A percentile compares a stretch with the other conserved stretches of the same genome.
These are phyloP conservation scores for Aspergillus tubingensis DNA, from an alignment of 2,329 filamentous ascomycete genomes.

Conservation along the genomic window DNA sequence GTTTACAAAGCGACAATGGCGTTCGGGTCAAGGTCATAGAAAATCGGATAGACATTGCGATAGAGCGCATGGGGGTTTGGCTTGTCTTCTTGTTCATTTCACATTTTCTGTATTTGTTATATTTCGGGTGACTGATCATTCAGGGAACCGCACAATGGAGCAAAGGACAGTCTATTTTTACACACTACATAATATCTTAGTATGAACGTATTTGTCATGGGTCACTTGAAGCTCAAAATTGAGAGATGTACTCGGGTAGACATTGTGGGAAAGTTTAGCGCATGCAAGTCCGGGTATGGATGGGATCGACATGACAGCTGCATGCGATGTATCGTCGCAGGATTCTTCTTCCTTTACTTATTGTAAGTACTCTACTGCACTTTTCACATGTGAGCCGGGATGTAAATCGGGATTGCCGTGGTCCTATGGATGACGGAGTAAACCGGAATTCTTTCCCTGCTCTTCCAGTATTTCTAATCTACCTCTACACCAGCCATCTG, in stretches of 20 bases:
- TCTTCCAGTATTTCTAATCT: no score
- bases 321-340: slow-evolving; percentile 6
- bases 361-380: no score
- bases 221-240: background rate
- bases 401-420: no score
- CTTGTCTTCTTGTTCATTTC: background rate
- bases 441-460: no score
- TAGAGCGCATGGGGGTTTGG: background rate
- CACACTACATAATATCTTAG: background rate
- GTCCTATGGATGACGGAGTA: no score
- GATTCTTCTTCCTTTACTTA: background rate
- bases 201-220: background rate
- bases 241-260: background rate
- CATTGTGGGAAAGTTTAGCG: background rate
- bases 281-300: background rate
- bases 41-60: slow-evolving; percentile 6
- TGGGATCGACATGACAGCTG: slow-evolving; percentile 7
- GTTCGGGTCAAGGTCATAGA: slow-evolving; percentile 10
- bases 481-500: background rate
- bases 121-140: background rate
- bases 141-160: background rate
- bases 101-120: background rate
- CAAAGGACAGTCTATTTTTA: background rate
- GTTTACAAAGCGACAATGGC: slow-evolving; percentile 5
- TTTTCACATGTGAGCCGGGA: no score